A percentile compares a stretch with the other conserved stretches of the same genome.
Conservation (phyloP, 495 filamentous ascomycete genomes). For the Pyronema domesticum region DNA sequence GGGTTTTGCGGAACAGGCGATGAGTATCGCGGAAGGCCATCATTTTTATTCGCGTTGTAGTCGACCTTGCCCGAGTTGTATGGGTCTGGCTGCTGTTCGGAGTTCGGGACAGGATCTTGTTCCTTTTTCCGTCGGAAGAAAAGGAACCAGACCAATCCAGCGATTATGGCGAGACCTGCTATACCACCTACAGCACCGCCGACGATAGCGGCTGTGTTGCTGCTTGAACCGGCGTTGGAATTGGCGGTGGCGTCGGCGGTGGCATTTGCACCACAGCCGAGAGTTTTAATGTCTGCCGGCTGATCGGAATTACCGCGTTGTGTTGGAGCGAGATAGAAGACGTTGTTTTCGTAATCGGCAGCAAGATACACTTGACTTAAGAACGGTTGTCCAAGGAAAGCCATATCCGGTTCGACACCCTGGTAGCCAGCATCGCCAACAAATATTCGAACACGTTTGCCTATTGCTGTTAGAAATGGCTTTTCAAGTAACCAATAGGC, state of each 20-base stretch:
- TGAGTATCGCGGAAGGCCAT: background rate
- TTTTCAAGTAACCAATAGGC: no score
- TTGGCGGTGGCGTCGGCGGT: background rate
- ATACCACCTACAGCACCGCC: constrained; percentile 16
- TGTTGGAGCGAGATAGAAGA: constrained; percentile 11
- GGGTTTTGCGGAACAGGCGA: background rate
- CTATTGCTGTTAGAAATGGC: no score
- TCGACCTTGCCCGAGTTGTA: background rate
- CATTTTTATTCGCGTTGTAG: background rate
- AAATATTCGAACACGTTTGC: no score
- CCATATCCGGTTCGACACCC: constrained; percentile 9
- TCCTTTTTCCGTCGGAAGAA: constrained; percentile 8
- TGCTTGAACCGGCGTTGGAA: background rate
- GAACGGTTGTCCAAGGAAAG: constrained; percentile 20
- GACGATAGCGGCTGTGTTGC: constrained; percentile 8
- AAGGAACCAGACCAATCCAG: constrained; percentile 5
- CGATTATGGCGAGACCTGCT: constrained; percentile 2
- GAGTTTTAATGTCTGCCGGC: background rate
- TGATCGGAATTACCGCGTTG: background rate
- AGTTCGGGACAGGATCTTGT: background rate
- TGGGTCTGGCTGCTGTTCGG: background rate
- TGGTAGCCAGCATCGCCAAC: background rate
- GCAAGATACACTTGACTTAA: constrained; percentile 20
- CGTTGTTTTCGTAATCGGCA: constrained; percentile 13
- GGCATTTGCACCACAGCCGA: constrained; percentile 1